Conservation (phyloP, 192 early-diverging fungal species). For the Rhizophagus sp. region DNA sequence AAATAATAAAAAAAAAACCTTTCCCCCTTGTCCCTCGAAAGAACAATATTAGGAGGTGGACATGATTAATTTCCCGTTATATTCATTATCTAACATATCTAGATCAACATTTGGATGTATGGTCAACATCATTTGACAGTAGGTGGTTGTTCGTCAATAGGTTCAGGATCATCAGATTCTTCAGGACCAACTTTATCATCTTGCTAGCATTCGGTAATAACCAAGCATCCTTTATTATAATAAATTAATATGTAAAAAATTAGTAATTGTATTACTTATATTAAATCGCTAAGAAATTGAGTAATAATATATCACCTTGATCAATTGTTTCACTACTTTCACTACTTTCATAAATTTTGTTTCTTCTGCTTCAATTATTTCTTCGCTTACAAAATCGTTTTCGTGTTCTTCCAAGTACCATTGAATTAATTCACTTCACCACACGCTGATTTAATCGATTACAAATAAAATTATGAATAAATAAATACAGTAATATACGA, state of each 20-base stretch:
- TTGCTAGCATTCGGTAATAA: not conserved
- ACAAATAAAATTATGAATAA: not conserved
- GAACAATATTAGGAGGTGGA: no score
- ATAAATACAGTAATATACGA: not conserved
- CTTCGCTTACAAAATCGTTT: not conserved
- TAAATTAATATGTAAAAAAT: not conserved
- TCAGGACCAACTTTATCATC: not conserved
- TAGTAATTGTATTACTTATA: not conserved
- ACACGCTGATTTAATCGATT: not conserved
- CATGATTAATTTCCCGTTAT: no score
- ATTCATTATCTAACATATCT: not conserved
- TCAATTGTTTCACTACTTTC: conserved; percentile 18
- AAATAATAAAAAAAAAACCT: no score
- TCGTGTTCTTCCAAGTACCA: conserved; percentile 7
- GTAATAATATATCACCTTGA: not conserved
- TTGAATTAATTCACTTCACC: not conserved
- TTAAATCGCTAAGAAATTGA: not conserved
- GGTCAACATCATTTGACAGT: not conserved
- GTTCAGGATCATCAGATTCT: not conserved
- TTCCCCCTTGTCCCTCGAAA: no score
- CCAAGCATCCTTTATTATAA: not conserved
- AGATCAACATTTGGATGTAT: not conserved
- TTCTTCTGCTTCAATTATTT: not conserved
- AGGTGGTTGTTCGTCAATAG: not conserved
- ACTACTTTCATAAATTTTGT: conserved; percentile 19